Conservation (phyloP, 2,329 filamentous ascomycete genomes). For the Scleromitrula shiraiana region DNA sequence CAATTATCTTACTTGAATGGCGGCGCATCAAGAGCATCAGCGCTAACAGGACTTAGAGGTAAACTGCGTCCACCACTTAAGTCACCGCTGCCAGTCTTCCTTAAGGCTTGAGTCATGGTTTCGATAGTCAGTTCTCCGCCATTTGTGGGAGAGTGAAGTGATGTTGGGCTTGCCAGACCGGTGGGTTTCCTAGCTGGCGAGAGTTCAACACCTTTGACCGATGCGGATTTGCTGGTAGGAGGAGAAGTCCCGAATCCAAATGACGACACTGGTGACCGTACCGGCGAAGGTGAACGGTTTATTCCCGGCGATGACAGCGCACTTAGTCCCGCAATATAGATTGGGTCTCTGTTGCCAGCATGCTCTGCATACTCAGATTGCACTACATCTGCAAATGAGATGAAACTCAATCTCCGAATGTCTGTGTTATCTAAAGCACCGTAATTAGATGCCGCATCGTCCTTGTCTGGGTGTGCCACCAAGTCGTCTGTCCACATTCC, state of each 20-base stretch:
- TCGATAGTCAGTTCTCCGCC: conserved; percentile 76
- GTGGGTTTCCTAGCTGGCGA: conserved; percentile 46
- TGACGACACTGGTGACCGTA: conserved; percentile 71
- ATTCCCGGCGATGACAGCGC: conserved; percentile 41
- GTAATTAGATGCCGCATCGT: conserved; percentile 65
- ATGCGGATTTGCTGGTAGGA: conserved; percentile 67
- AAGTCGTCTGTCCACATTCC: conserved; percentile 34
- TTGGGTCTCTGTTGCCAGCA: conserved; percentile 56
- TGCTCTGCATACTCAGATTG: conserved; percentile 69
- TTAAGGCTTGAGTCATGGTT: conserved; percentile 85
- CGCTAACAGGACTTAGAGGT: conserved; percentile 50
- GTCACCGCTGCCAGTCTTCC: conserved; percentile 79
- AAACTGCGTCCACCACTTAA: conserved; percentile 50
- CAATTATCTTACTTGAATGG: conserved; percentile 20
- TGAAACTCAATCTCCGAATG: conserved; percentile 80
- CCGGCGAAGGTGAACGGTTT: conserved; percentile 70
- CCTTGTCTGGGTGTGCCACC: conserved; percentile 43
- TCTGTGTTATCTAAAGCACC: conserved; percentile 70
- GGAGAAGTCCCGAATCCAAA: conserved; percentile 62
- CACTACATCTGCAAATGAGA: conserved; percentile 93
- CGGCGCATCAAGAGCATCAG: conserved; percentile 23
- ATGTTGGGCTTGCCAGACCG: conserved; percentile 53
- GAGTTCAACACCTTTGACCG: conserved; percentile 65
- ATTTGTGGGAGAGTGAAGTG: conserved; percentile 44
- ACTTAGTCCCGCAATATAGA: conserved; percentile 60